A percentile compares a stretch with the other conserved stretches of the same genome.
These are phyloP conservation scores for Calonectria fujianensis DNA, from an alignment of 2,329 filamentous ascomycete species.

Conservation along the genomic window DNA sequence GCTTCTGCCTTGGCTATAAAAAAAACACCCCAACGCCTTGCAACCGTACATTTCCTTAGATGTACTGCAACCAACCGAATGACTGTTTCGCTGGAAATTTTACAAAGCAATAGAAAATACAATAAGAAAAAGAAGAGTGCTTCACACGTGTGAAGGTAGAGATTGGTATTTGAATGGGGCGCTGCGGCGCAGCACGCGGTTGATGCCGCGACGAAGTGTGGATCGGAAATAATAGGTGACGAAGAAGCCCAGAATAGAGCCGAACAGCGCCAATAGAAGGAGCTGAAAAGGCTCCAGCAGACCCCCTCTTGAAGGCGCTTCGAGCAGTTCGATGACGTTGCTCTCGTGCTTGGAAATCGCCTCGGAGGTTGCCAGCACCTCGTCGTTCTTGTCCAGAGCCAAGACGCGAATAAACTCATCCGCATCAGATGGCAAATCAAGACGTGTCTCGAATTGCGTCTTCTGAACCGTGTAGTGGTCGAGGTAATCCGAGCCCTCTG, in stretches of 20 bases:
- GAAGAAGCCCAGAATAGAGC: conserved; percentile 23
- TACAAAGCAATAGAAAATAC: background rate
- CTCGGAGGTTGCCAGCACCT: conserved; percentile 55
- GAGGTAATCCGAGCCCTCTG: conserved; percentile 31
- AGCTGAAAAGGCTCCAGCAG: conserved; percentile 43
- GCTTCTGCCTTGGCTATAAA: background rate
- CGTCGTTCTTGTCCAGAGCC: conserved; percentile 43
- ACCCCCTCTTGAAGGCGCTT: conserved; percentile 40
- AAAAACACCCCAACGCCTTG: conserved; percentile 20
- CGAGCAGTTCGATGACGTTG: conserved; percentile 34
- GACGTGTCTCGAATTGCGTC: conserved; percentile 49
- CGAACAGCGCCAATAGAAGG: conserved; percentile 31
- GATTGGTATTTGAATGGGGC: conserved; percentile 44
- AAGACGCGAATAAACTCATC: conserved; percentile 48
- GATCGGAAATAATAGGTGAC: conserved; percentile 39
- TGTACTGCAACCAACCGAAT: background rate
- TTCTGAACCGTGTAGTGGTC: conserved; percentile 43
- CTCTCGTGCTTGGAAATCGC: conserved; percentile 39
- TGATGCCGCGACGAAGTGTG: conserved; percentile 43
- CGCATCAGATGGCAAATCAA: conserved; percentile 43
- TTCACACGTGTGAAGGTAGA: conserved; percentile 36
- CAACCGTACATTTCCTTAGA: background rate
- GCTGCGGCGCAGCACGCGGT: conserved; percentile 40
- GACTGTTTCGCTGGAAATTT: background rate
- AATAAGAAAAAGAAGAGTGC: background rate